Percentiles rank a stretch among this genome's conserved stretches.
Evolutionary conservation across 768 basidiomycete genomes (phyloP).

Genomic region (Lactarius sanguifluus): DNA sequence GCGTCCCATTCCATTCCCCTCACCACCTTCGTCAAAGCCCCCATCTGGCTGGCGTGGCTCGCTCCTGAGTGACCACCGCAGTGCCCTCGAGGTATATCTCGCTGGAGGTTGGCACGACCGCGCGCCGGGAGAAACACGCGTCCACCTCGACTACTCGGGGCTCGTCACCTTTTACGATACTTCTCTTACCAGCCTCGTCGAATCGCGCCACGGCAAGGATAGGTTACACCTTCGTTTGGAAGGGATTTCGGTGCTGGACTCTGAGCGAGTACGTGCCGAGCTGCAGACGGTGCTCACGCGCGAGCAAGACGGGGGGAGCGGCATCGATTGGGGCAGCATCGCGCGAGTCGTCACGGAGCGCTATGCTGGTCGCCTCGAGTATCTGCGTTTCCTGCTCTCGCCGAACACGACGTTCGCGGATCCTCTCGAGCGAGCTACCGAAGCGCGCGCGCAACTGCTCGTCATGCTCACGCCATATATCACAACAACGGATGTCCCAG

Average conservation of each 20-base stretch:
- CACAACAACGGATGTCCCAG: constrained; percentile 24
- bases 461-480: constrained; percentile 37
- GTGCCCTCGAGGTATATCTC: constrained; percentile 33
- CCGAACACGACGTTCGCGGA: not conserved
- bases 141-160: constrained; percentile 43
- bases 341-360: constrained; percentile 43
- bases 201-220: constrained; percentile 34
- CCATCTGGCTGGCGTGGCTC: constrained; percentile 28
- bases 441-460: constrained; percentile 24
- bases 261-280: constrained; percentile 7
- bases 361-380: constrained; percentile 44
- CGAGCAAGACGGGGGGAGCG: constrained; percentile 31
- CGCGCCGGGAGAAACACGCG: constrained; percentile 46
- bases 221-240: constrained; percentile 40
- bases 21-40: not conserved
- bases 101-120: constrained; percentile 44
- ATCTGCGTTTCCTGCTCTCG: constrained; percentile 34
- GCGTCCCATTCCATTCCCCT: too few relatives aligned
- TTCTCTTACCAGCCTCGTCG: constrained; percentile 39
- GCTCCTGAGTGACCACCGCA: not conserved
- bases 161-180: constrained; percentile 48
- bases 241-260: constrained; percentile 37
- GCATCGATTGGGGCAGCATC: constrained; percentile 45
- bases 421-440: constrained; percentile 5
- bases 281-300: constrained; percentile 35